A percentile compares a stretch with the other conserved stretches of the same genome.
phyloP scores from a whole-genome alignment of 129 eudicot species.

The Centrapalus pauciflorus region DNA sequence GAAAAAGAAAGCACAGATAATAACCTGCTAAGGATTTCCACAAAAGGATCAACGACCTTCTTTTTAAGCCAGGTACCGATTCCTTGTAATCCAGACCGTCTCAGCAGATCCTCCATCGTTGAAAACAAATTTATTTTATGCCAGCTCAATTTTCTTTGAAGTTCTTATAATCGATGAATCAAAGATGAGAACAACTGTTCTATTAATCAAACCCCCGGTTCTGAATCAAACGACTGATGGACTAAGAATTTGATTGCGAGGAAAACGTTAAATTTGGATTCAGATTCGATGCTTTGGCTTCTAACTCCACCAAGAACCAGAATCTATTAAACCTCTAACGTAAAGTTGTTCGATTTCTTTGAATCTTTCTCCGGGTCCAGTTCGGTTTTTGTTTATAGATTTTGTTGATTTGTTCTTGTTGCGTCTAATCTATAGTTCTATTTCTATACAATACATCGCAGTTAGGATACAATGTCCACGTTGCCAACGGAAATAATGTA shows the following conservation, averaged over 20 bases:
- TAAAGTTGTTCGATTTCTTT: conserved; percentile 6
- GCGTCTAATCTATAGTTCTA: conserved; percentile 9
- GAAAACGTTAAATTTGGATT: conserved; percentile 7
- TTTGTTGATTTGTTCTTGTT: neutral
- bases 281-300: neutral
- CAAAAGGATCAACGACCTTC: conserved; percentile 72
- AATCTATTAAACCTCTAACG: conserved; percentile 14
- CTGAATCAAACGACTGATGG: conserved; percentile 6
- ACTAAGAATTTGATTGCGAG: conserved; percentile 3
- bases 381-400: conserved; percentile 1
- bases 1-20: neutral
- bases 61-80: conserved; percentile 50
- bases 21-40: conserved; percentile 74
- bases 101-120: conserved; percentile 31
- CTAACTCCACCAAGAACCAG: neutral
- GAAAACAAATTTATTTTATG: neutral
- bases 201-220: neutral
- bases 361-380: conserved; percentile 7
- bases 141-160: conserved; percentile 13
- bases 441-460: no score
- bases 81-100: conserved; percentile 38
- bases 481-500: neutral
- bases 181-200: neutral
- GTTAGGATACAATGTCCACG: conserved; percentile 4
- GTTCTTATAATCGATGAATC: neutral